phyloP scores from a whole-genome alignment of 2,329 filamentous ascomycete genomes.

The Lasiodiplodia gonubiensis region DNA sequence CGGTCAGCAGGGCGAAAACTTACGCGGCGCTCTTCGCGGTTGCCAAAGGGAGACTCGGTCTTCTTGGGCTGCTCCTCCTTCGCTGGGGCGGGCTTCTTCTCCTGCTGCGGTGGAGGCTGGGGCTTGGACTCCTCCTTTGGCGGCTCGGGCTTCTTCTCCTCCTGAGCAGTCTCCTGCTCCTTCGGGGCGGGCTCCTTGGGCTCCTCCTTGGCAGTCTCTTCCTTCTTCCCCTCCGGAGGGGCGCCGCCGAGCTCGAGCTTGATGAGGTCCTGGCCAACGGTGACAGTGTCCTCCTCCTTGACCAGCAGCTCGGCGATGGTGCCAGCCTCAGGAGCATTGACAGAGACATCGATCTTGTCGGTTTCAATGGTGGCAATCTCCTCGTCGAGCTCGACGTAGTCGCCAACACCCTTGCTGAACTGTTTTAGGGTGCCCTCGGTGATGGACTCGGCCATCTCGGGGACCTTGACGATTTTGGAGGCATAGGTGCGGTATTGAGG shows the following conservation, averaged over 20 bases:
- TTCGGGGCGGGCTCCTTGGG: slow-evolving; percentile 65
- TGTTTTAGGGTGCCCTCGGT: slow-evolving; percentile 96
- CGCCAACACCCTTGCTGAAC: slow-evolving; percentile 90
- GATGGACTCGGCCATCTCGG: slow-evolving; percentile 98
- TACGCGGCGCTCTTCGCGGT: slow-evolving; percentile 86
- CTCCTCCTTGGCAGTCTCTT: slow-evolving; percentile 59
- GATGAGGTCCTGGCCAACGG: slow-evolving; percentile 88
- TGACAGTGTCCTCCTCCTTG: slow-evolving; percentile 93
- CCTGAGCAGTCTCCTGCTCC: slow-evolving; percentile 62
- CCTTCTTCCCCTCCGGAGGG: slow-evolving; percentile 58
- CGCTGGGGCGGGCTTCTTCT: slow-evolving; percentile 43
- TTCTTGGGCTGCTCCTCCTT: slow-evolving; percentile 43
- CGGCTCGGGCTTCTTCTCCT: slow-evolving; percentile 44
- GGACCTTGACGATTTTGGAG: slow-evolving; percentile 88
- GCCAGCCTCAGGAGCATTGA: slow-evolving; percentile 91
- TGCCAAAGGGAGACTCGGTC: slow-evolving; percentile 61
- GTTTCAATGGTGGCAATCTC: slow-evolving; percentile 99
- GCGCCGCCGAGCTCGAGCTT: slow-evolving; percentile 75
- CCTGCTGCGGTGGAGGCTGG: slow-evolving; percentile 41
- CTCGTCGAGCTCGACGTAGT: slow-evolving; percentile 93
- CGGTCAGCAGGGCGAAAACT: slow-evolving; percentile 42
- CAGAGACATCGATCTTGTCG: slow-evolving; percentile 98
- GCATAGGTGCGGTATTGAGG: slow-evolving; percentile 52
- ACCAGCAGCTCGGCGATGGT: slow-evolving; percentile 90
- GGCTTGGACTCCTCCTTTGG: slow-evolving; percentile 45